Evolutionary conservation across 805 yeast genomes (phyloP), one percentile per base, ranked within the genome.

Genomic region (Kazachstania martiniae): DNA sequence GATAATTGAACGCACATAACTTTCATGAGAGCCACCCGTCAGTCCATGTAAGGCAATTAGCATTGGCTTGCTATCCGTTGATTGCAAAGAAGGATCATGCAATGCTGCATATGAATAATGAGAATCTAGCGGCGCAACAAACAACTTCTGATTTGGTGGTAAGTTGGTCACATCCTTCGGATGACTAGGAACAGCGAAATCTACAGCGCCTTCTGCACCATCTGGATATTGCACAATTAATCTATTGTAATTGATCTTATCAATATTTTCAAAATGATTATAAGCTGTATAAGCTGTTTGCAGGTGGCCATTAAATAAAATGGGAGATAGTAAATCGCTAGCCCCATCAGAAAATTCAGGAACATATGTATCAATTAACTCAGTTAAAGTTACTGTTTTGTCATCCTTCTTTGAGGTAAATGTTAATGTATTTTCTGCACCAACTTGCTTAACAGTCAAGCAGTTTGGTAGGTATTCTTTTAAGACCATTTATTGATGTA

Each of bases 11-110:
- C 91, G 65, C 26, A 83, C 73, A 47, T 83, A 74, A 5, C 80
- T 65, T 50, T 83, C 94, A 40, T 77, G 81, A n/a, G 87, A 76
- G 0, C 94, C 91, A 5, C 94, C 94, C 2, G 82, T 77, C 24
- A 83, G 66, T 0, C 94, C 94, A 49, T 84, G 94, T 26, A 80
- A 55, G 3, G 72, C 58, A 19, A 83, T 67, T 12, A 79, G 60
- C 47, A 84, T 61, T 2, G 93, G 93, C 29, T 54, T 65, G 3
- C 62, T 43, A 30, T 56, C 61, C 13, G 58, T 59, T 35, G 61
- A 25, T 36, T 32, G 44, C 31, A 44, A 43, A 5, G 37, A 36
- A 1, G 40, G 52, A 49, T 79, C 89, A 3, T 34, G 55, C 28
- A 52, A 70, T 41, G 40, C 37, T 40, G 44, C 37, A 32, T 42